These are phyloP conservation scores for Rhizopus stolonifer DNA, from an alignment of 371 early-diverging fungal genomes.

Conservation along the genomic window DNA sequence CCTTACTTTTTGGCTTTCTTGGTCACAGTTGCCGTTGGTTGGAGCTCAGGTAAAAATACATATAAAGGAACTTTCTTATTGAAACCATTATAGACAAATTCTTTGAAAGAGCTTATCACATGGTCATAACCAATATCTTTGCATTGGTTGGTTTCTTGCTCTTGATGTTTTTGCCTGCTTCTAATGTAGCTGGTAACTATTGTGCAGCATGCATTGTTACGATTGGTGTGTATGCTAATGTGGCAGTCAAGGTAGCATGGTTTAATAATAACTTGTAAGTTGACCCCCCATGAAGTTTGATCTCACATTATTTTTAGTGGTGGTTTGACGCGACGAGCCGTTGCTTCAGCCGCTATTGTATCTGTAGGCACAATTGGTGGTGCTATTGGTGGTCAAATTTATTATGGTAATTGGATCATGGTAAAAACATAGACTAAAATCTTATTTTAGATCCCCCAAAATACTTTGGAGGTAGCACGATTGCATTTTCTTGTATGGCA, in stretches of 20 bases:
- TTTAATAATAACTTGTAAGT: slow-evolving; percentile 39
- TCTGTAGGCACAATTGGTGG: slow-evolving; percentile 39
- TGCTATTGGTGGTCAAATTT: slow-evolving; percentile 42
- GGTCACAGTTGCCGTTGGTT: slow-evolving; percentile 29
- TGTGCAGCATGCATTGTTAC: slow-evolving; percentile 32
- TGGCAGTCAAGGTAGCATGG: slow-evolving; percentile 39
- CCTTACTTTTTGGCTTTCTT: slow-evolving; percentile 35
- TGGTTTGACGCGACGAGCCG: slow-evolving; percentile 39
- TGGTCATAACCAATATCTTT: slow-evolving; percentile 26
- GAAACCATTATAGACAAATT: slow-evolving; percentile 12
- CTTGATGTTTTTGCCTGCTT: slow-evolving; percentile 26
- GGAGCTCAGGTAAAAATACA: slow-evolving; percentile 31
- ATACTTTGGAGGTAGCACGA: slow-evolving; percentile 30
- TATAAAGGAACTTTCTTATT: neutral
- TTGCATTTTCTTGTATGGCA: slow-evolving; percentile 31
- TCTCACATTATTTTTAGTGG: slow-evolving; percentile 16
- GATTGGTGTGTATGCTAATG: slow-evolving; percentile 34
- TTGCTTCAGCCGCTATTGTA: slow-evolving; percentile 39
- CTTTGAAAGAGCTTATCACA: slow-evolving; percentile 31
- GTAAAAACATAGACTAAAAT: neutral
- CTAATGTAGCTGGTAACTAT: slow-evolving; percentile 22
- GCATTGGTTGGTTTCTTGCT: slow-evolving; percentile 29
- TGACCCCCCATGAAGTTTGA: too few relatives aligned
- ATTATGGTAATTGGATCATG: slow-evolving; percentile 26
- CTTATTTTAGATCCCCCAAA: slow-evolving; percentile 20